Conservation (phyloP, 805 yeast species). For the Tetrapisispora namnaoensis region DNA sequence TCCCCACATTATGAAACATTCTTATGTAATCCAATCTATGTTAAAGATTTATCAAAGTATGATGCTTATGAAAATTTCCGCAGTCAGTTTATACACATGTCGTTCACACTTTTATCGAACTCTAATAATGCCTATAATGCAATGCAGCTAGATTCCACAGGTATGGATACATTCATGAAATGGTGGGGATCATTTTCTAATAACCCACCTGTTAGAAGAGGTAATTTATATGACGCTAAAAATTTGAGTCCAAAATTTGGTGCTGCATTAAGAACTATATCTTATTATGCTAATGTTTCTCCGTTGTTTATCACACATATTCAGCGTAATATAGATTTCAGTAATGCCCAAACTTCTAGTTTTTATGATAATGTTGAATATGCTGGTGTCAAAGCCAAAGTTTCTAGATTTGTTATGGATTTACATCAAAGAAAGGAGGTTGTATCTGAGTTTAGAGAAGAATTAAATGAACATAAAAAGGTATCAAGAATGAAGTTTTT, state of each 20-base stretch:
- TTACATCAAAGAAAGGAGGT: constrained; percentile 53
- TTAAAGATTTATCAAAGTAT: constrained; percentile 40
- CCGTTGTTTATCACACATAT: constrained; percentile 71
- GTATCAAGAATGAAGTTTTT: constrained; percentile 49
- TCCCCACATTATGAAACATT: constrained; percentile 53
- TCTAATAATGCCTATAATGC: constrained; percentile 46
- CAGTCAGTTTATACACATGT: constrained; percentile 71
- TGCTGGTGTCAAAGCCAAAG: constrained; percentile 63
- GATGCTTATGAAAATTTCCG: constrained; percentile 79
- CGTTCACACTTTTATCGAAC: constrained; percentile 44
- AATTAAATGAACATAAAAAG: constrained; percentile 38
- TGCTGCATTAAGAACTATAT: constrained; percentile 62
- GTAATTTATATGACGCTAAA: constrained; percentile 53
- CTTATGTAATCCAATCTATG: constrained; percentile 45
- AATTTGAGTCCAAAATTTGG: constrained; percentile 60
- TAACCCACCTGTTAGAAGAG: constrained; percentile 69
- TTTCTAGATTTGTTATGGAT: constrained; percentile 49
- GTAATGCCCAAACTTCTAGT: constrained; percentile 9
- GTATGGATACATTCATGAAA: constrained; percentile 53
- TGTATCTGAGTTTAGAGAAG: constrained; percentile 36
- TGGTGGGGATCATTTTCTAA: constrained; percentile 91
- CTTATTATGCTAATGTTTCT: constrained; percentile 62
- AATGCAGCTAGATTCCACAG: constrained; percentile 64
- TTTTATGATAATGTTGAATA: constrained; percentile 31
- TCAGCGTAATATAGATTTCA: constrained; percentile 39